Percentiles rank a stretch among this genome's conserved stretches.
phyloP scores from a whole-genome alignment of 148 eudicot genomes.

The Cornus florida region DNA sequence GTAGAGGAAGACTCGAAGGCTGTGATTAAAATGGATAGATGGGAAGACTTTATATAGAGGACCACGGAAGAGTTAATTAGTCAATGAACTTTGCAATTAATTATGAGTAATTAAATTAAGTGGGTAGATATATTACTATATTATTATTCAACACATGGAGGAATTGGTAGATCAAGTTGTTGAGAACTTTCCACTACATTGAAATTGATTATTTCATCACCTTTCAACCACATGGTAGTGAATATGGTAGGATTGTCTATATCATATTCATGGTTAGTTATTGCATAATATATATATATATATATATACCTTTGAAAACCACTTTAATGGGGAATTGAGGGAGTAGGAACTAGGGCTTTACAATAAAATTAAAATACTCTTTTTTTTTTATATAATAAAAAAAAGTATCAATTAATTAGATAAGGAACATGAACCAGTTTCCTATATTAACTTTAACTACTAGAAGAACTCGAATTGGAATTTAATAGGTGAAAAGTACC shows the following conservation, averaged over 20 bases:
- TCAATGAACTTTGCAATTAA: background rate
- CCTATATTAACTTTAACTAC: no score
- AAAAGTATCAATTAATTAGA: background rate
- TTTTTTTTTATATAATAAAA: no score
- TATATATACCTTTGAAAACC: no score
- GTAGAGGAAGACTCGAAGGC: background rate
- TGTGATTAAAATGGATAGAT: slow-evolving; percentile 1
- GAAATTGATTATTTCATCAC: background rate
- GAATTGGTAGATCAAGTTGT: slow-evolving; percentile 5
- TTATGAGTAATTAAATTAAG: background rate
- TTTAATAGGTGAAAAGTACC: no score
- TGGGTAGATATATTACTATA: background rate
- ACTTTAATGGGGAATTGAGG: background rate
- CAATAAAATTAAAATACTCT: background rate
- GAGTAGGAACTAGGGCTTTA: background rate
- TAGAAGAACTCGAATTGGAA: no score
- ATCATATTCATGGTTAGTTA: background rate
- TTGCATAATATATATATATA: no score
- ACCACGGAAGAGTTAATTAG: background rate
- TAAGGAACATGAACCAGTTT: no score
- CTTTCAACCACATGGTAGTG: background rate
- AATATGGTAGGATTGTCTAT: background rate
- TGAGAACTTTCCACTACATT: background rate
- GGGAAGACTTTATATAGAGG: slow-evolving; percentile 1
- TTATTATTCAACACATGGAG: background rate